Evolutionary conservation across 2,329 filamentous ascomycete genomes (phyloP).

Genomic region (Pseudogymnoascus sp.): DNA sequence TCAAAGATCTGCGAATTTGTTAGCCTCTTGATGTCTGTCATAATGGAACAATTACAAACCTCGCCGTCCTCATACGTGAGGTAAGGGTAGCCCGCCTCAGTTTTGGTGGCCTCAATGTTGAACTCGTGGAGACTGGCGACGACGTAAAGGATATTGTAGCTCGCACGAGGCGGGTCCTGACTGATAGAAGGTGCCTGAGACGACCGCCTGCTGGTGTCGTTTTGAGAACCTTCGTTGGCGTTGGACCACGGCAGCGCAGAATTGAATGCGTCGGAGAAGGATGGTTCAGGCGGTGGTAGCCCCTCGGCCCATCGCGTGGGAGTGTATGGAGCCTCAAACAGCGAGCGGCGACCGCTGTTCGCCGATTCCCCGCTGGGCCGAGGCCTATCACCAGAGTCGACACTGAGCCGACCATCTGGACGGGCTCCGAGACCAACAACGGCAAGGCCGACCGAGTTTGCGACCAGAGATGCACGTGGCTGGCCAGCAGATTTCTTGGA

Average conservation of each 20-base stretch:
- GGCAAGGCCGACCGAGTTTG: not conserved
- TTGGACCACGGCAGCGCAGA: slow-evolving; percentile 80
- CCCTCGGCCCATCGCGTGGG: not conserved
- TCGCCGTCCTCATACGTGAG: slow-evolving; percentile 92
- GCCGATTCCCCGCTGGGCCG: slow-evolving; percentile 5
- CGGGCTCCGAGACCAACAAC: not conserved
- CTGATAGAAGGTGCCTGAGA: slow-evolving; percentile 56
- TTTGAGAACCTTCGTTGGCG: slow-evolving; percentile 44
- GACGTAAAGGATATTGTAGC: slow-evolving; percentile 75
- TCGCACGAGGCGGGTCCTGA: slow-evolving; percentile 39
- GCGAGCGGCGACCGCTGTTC: not conserved
- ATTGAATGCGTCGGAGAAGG: slow-evolving; percentile 73
- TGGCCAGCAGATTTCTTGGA: not conserved
- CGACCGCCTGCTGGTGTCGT: slow-evolving; percentile 31
- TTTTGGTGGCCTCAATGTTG: slow-evolving; percentile 86
- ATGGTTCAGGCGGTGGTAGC: slow-evolving; percentile 34
- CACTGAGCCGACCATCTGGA: not conserved
- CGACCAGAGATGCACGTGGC: not conserved
- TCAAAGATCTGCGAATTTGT: slow-evolving; percentile 61
- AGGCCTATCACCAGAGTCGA: slow-evolving; percentile 1
- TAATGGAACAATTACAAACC: slow-evolving; percentile 39
- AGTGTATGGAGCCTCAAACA: not conserved
- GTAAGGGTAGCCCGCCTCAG: slow-evolving; percentile 92
- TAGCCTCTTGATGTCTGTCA: not conserved
- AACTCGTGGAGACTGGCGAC: slow-evolving; percentile 95